Evolutionary conservation across 2,329 filamentous ascomycete genomes (phyloP).

Genomic region (Venturia carpophila): DNA sequence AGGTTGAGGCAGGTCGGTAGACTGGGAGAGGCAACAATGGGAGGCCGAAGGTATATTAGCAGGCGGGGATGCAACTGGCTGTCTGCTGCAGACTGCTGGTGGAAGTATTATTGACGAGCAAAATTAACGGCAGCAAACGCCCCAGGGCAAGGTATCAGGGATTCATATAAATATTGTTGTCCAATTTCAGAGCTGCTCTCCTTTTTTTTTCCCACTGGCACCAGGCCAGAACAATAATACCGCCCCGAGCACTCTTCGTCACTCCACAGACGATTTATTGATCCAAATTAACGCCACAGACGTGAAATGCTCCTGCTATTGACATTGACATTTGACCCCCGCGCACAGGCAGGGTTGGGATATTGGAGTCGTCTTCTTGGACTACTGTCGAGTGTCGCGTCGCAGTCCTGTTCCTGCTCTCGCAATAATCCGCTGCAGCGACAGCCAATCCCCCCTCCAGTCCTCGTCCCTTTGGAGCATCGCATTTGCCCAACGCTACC

Average conservation of each 20-base stretch:
- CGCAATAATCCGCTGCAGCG: not conserved
- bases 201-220: not conserved
- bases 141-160: too few relatives aligned
- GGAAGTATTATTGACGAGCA: not conserved
- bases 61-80: not conserved
- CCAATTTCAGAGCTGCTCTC: not conserved
- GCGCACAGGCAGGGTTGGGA: not conserved
- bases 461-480: not conserved
- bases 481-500: conserved; percentile 3
- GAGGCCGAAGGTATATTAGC: not conserved
- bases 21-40: too few relatives aligned
- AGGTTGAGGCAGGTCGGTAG: too few relatives aligned
- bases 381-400: not conserved
- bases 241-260: not conserved
- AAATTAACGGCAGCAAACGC: not conserved
- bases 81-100: too few relatives aligned
- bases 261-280: conserved; percentile 7
- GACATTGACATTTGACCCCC: too few relatives aligned
- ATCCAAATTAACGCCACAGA: conserved; percentile 9
- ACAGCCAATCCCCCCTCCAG: not conserved
- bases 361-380: not conserved
- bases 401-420: not conserved
- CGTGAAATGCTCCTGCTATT: too few relatives aligned
- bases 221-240: not conserved
- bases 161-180: too few relatives aligned